Conservation (phyloP, 306 rosid species). For the Quercus ilex region DNA sequence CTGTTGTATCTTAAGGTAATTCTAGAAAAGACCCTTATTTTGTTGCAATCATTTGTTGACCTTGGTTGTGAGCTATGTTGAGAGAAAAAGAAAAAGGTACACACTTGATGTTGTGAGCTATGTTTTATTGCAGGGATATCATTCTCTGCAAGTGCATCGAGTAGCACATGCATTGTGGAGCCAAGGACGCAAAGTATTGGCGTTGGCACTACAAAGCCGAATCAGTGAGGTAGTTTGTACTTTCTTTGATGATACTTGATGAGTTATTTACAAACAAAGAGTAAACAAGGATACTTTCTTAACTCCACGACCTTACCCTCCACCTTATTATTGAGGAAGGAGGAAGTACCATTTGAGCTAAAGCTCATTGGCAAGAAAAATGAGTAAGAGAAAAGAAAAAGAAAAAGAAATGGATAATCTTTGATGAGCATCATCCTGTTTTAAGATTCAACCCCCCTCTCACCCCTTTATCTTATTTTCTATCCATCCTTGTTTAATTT, state of each 20-base stretch:
- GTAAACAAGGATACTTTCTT: no score
- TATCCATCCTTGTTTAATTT: slow-evolving; percentile 15
- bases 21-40: background rate
- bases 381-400: no score
- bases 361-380: no score
- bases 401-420: background rate
- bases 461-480: background rate
- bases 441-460: background rate
- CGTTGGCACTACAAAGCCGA: slow-evolving; percentile 86
- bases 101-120: slow-evolving; percentile 14
- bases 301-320: no score
- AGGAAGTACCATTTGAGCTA: no score
- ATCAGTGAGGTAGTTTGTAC: slow-evolving; percentile 68
- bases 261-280: background rate
- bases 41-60: background rate
- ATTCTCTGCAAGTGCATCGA: slow-evolving; percentile 78
- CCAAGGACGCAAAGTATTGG: slow-evolving; percentile 79
- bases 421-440: background rate
- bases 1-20: slow-evolving; percentile 80
- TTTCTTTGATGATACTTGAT: slow-evolving; percentile 9
- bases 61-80: background rate
- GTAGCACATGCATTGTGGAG: slow-evolving; percentile 80
- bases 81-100: background rate
- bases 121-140: slow-evolving; percentile 66
- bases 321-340: no score